Evolutionary conservation across 257 asterid genomes (phyloP).

Genomic region (Solanum megistacrolobum): DNA sequence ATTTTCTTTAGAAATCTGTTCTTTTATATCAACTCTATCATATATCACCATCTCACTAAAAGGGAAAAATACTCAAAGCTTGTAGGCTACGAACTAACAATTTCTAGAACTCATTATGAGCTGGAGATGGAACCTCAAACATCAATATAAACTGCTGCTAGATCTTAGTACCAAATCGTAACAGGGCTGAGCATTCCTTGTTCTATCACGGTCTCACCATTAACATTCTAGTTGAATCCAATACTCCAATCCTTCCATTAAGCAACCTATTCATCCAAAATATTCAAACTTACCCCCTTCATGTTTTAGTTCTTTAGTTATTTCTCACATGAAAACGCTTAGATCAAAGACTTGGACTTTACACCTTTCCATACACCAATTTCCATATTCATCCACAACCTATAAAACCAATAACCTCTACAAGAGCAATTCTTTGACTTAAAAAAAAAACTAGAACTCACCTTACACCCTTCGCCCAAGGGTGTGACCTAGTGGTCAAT

Average conservation of each 20-base stretch:
- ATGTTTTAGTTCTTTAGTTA: neutral
- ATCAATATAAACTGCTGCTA: neutral
- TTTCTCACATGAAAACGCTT: neutral
- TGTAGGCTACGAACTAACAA: neutral
- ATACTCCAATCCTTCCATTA: neutral
- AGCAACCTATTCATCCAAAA: neutral
- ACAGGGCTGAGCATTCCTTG: neutral
- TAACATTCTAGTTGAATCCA: neutral
- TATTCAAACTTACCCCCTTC: neutral
- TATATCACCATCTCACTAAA: neutral
- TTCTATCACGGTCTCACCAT: neutral
- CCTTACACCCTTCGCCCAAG: no score
- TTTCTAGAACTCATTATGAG: neutral
- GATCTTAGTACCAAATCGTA: neutral
- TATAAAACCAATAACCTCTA: neutral
- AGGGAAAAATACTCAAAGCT: neutral
- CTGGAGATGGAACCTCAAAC: neutral
- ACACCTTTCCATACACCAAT: neutral
- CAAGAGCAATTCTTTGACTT: no score
- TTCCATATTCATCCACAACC: neutral
- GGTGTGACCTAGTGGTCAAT: no score
- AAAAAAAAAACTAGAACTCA: no score
- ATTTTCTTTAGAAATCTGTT: neutral
- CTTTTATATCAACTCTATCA: neutral
- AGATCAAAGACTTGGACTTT: neutral